These are phyloP conservation scores for Cutaneotrichosporon sp. DNA, from an alignment of 1,284 basidiomycete genomes.

Conservation along the genomic window DNA sequence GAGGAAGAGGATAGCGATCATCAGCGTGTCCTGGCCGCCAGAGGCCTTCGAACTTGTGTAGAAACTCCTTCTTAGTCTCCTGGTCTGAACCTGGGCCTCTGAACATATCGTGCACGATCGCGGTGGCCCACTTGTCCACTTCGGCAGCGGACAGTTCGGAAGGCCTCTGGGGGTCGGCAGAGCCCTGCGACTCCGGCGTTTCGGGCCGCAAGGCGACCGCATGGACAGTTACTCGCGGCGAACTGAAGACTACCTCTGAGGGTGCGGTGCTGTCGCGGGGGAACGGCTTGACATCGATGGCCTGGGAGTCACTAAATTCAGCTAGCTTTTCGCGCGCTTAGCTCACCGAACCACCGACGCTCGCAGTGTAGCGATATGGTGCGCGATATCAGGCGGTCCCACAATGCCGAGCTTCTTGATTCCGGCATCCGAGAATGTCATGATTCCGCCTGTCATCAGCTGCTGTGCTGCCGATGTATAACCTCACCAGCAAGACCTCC, in stretches of 20 bases:
- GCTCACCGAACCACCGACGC: conserved; percentile 29
- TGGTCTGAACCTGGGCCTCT: not conserved
- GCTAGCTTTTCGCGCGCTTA: conserved; percentile 19
- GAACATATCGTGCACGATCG: conserved; percentile 31
- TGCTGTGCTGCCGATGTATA: not conserved
- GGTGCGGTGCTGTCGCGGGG: conserved; percentile 11
- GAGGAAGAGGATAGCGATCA: conserved; percentile 24
- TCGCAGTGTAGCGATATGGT: conserved; percentile 62
- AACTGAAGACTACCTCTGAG: conserved; percentile 23
- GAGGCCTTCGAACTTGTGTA: conserved; percentile 6
- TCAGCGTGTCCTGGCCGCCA: conserved; percentile 11
- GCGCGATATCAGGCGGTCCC: conserved; percentile 67
- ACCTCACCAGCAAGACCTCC: conserved; percentile 63
- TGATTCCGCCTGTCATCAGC: conserved; percentile 60
- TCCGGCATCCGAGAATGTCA: conserved; percentile 73
- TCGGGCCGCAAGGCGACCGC: conserved; percentile 26
- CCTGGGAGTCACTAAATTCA: conserved; percentile 20
- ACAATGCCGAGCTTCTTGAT: conserved; percentile 58
- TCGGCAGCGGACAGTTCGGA: not conserved
- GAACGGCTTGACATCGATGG: conserved; percentile 12
- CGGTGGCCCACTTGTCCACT: not conserved
- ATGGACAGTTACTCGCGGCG: conserved; percentile 27
- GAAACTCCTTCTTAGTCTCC: not conserved
- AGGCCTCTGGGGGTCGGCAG: not conserved
- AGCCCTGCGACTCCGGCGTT: not conserved